These are phyloP conservation scores for Quercus ilex DNA, from an alignment of 306 rosid genomes.

Conservation along the genomic window DNA sequence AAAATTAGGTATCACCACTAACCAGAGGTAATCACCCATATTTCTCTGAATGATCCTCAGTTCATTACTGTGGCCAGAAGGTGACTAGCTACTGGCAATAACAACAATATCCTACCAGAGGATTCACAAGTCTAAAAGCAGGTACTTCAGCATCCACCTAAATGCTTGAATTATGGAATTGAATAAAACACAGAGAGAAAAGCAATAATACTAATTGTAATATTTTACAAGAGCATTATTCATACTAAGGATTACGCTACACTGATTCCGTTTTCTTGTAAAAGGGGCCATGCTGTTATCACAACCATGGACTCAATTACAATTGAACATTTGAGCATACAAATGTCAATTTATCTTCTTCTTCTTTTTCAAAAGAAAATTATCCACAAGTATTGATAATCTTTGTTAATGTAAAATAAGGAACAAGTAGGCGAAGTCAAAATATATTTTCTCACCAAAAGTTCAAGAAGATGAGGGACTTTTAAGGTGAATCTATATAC, in stretches of 20 bases:
- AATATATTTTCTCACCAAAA: background rate
- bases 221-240: background rate
- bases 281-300: background rate
- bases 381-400: background rate
- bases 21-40: background rate
- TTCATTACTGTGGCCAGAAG: background rate
- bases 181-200: background rate
- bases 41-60: background rate
- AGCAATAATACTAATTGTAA: background rate
- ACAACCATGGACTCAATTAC: background rate
- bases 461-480: background rate
- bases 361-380: background rate
- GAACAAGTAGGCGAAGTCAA: background rate
- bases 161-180: constrained; percentile 1
- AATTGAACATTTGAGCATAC: background rate
- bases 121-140: background rate
- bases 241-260: background rate
- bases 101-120: background rate
- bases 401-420: background rate
- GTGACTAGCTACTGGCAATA: background rate
- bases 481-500: constrained; percentile 1
- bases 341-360: background rate
- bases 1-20: background rate
- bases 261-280: background rate
- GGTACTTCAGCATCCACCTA: background rate